A percentile compares a stretch with the other conserved stretches of the same genome.
Evolutionary conservation across 2,329 filamentous ascomycete genomes (phyloP).

Genomic region (Hypoxylon rubiginosum): DNA sequence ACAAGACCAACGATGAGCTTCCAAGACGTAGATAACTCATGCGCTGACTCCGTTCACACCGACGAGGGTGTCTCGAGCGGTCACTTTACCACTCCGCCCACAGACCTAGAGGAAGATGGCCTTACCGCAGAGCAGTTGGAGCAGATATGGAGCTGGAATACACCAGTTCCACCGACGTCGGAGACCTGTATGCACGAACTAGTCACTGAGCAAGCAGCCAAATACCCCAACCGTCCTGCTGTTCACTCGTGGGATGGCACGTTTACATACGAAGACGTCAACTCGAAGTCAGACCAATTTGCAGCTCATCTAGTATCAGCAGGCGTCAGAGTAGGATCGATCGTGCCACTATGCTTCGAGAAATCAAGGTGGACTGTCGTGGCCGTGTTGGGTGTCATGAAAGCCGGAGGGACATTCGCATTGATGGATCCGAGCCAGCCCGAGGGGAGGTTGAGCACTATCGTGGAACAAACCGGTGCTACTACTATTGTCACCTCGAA

Average conservation of each 20-base stretch:
- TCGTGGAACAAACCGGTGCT: constrained; percentile 60
- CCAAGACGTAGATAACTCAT: constrained; percentile 27
- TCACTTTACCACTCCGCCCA: constrained; percentile 48
- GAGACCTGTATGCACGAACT: constrained; percentile 62
- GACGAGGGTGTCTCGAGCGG: constrained; percentile 43
- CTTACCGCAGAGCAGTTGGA: constrained; percentile 55
- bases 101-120: constrained; percentile 48
- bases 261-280: constrained; percentile 62
- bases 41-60: constrained; percentile 36
- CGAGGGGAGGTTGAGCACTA: constrained; percentile 59
- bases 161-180: constrained; percentile 56
- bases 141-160: constrained; percentile 63
- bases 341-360: constrained; percentile 65
- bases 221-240: constrained; percentile 57
- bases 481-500: constrained; percentile 58
- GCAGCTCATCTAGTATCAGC: constrained; percentile 56
- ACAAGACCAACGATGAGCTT: constrained; percentile 30
- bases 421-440: constrained; percentile 63
- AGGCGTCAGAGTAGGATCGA: constrained; percentile 57
- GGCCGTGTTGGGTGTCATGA: constrained; percentile 62
- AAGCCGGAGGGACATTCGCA: constrained; percentile 62
- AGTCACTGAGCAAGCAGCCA: constrained; percentile 56
- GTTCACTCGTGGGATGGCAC: constrained; percentile 65
- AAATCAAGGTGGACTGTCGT: constrained; percentile 63
- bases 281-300: constrained; percentile 58